Conservation (phyloP, 768 basidiomycete genomes). For the Podaxis mareebaensis region DNA sequence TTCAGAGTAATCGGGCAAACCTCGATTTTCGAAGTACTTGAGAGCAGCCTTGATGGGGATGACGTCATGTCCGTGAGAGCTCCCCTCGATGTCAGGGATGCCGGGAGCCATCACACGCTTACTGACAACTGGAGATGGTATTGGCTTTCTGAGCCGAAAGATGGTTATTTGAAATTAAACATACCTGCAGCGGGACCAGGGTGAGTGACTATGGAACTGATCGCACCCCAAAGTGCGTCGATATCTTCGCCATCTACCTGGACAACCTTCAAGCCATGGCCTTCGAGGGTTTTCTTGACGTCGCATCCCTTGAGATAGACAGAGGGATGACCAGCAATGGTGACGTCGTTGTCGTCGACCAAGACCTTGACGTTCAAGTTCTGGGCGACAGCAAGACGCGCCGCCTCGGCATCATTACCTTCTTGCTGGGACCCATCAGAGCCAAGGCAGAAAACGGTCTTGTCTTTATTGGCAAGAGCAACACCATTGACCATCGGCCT, state of each 20-base stretch:
- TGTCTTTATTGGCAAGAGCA: constrained; percentile 74
- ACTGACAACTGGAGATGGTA: constrained; percentile 49
- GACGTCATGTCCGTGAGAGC: constrained; percentile 80
- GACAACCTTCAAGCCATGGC: constrained; percentile 80
- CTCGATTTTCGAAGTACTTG: constrained; percentile 67
- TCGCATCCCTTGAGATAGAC: constrained; percentile 82
- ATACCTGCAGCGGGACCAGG: constrained; percentile 79
- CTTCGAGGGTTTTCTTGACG: constrained; percentile 68
- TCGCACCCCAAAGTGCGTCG: constrained; percentile 71
- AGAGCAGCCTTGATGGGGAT: constrained; percentile 81
- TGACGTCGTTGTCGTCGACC: constrained; percentile 91
- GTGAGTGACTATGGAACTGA: constrained; percentile 54
- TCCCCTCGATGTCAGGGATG: constrained; percentile 76
- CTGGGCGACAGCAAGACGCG: constrained; percentile 83
- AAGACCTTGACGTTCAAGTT: constrained; percentile 81
- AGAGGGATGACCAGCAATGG: constrained; percentile 90
- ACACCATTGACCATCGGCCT: constrained; percentile 84
- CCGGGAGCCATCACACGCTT: constrained; percentile 73
- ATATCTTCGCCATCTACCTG: constrained; percentile 78
- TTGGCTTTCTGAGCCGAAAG: neutral
- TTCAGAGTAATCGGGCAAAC: constrained; percentile 51
- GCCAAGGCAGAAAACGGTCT: constrained; percentile 79
- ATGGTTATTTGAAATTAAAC: constrained; percentile 18
- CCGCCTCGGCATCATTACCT: constrained; percentile 89
- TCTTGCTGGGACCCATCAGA: constrained; percentile 93